A percentile compares a stretch with the other conserved stretches of the same genome.
phyloP scores from a whole-genome alignment of 257 asterid species.

The Nicotiana tabacum region DNA sequence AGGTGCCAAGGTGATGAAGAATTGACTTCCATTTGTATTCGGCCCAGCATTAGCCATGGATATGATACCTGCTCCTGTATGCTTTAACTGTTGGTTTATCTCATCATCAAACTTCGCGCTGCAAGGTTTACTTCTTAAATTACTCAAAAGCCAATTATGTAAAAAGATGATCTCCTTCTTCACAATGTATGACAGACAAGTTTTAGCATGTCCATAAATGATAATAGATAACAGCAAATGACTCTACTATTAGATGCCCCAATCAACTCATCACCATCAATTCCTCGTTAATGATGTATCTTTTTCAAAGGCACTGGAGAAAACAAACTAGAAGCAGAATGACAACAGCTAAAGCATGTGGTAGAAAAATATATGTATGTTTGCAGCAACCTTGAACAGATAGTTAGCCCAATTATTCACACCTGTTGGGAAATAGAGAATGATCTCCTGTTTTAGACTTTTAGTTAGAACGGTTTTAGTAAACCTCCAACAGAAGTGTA shows the following conservation, averaged over 20 bases:
- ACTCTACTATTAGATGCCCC: not conserved
- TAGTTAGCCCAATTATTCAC: not conserved
- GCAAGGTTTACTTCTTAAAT: conserved; percentile 20
- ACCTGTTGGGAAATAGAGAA: not conserved
- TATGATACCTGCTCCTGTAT: conserved; percentile 95
- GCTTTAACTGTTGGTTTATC: conserved; percentile 74
- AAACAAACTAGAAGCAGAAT: not conserved
- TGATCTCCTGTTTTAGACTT: not conserved
- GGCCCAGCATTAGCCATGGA: conserved; percentile 99
- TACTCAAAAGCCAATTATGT: not conserved
- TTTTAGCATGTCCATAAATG: not conserved
- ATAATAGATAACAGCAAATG: not conserved
- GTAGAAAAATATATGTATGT: not conserved
- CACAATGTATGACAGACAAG: not conserved
- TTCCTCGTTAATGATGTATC: not conserved
- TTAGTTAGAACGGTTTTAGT: not conserved
- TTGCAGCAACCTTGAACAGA: not conserved
- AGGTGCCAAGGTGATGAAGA: conserved; percentile 91
- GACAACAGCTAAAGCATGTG: not conserved
- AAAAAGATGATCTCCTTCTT: not conserved
- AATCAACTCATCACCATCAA: not conserved
- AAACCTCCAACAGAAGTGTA: not conserved
- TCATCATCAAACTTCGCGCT: conserved; percentile 94
- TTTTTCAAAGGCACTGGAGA: not conserved
- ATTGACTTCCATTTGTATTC: conserved; percentile 96